phyloP scores from a whole-genome alignment of 148 eudicot genomes.

The Diospyros kaki region DNA sequence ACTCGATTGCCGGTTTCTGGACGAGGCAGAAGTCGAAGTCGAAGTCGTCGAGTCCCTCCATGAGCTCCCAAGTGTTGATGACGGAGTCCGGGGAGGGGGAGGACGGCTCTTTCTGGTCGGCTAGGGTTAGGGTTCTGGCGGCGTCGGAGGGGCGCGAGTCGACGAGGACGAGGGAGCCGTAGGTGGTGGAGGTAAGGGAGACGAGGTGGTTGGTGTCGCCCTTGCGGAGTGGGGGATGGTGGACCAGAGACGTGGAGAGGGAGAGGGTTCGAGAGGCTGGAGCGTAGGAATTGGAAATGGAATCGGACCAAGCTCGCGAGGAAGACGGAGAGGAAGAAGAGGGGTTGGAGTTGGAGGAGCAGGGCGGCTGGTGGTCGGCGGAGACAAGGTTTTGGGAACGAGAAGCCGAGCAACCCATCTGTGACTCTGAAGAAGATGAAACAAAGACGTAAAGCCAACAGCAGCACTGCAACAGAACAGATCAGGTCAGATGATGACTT shows the following conservation, averaged over 20 bases:
- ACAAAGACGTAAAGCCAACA: too few relatives aligned
- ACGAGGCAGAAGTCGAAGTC: conserved; percentile 22
- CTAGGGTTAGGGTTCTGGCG: conserved; percentile 12
- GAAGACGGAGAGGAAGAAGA: conserved; percentile 29
- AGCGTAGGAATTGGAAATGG: conserved; percentile 22
- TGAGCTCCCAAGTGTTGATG: conserved; percentile 97
- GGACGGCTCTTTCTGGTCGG: conserved; percentile 18
- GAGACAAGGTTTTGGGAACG: conserved; percentile 30
- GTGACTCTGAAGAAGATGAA: background rate
- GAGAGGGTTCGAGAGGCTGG: conserved; percentile 53
- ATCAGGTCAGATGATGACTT: background rate
- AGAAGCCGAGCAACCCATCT: conserved; percentile 84
- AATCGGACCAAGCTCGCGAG: conserved; percentile 6
- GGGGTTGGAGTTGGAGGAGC: conserved; percentile 11
- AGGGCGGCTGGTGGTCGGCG: conserved; percentile 32
- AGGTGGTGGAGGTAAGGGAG: conserved; percentile 84
- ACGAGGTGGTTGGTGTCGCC: conserved; percentile 85
- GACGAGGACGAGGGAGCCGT: conserved; percentile 62
- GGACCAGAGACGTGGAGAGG: conserved; percentile 58
- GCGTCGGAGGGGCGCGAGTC: conserved; percentile 24
- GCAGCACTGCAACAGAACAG: too few relatives aligned
- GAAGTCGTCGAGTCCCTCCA: conserved; percentile 91
- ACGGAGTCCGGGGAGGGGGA: conserved; percentile 91
- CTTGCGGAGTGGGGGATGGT: conserved; percentile 70
- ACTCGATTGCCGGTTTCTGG: conserved; percentile 16